Evolutionary conservation across 2,329 filamentous ascomycete species (phyloP).

Genomic region (Coniella vitis): DNA sequence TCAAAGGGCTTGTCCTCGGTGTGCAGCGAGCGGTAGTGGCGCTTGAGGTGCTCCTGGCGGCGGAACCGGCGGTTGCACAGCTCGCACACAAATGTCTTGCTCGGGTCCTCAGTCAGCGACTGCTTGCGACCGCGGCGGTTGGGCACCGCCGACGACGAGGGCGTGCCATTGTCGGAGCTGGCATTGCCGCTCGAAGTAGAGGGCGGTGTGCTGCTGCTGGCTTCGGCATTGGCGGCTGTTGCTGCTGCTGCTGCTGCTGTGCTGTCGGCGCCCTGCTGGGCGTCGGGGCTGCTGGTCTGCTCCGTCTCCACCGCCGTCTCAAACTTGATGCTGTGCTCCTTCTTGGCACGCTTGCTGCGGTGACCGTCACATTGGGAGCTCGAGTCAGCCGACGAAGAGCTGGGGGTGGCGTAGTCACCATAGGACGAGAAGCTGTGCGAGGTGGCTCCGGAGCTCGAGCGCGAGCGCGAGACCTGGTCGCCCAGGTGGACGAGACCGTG

Average conservation of each 20-base stretch:
- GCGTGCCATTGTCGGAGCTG: constrained; percentile 29
- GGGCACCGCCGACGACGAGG: constrained; percentile 44
- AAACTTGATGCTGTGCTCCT: constrained; percentile 41
- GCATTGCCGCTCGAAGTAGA: constrained; percentile 23
- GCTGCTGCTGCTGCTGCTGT: constrained; percentile 21
- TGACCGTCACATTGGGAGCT: constrained; percentile 43
- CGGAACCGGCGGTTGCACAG: constrained; percentile 96
- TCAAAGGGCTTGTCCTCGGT: constrained; percentile 98
- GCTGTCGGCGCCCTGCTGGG: constrained; percentile 24
- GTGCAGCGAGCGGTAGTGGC: constrained; percentile 96
- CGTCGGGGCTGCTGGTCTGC: constrained; percentile 19
- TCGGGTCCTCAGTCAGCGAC: constrained; percentile 92
- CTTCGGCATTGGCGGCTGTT: constrained; percentile 27
- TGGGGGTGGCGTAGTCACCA: constrained; percentile 24
- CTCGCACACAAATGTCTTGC: constrained; percentile 96
- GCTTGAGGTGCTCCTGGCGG: constrained; percentile 96
- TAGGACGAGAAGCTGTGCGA: constrained; percentile 54
- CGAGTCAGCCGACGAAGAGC: constrained; percentile 48
- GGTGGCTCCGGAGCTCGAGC: constrained; percentile 58
- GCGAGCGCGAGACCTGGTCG: constrained; percentile 58
- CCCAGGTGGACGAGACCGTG: constrained; percentile 65
- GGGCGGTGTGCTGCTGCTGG: constrained; percentile 16
- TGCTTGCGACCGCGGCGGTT: constrained; percentile 97
- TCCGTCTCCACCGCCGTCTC: constrained; percentile 32
- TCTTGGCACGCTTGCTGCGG: constrained; percentile 53